A percentile compares a stretch with the other conserved stretches of the same genome.
Evolutionary conservation across 2,329 filamentous ascomycete genomes (phyloP).

Genomic region (Phaeosphaeria sp.): DNA sequence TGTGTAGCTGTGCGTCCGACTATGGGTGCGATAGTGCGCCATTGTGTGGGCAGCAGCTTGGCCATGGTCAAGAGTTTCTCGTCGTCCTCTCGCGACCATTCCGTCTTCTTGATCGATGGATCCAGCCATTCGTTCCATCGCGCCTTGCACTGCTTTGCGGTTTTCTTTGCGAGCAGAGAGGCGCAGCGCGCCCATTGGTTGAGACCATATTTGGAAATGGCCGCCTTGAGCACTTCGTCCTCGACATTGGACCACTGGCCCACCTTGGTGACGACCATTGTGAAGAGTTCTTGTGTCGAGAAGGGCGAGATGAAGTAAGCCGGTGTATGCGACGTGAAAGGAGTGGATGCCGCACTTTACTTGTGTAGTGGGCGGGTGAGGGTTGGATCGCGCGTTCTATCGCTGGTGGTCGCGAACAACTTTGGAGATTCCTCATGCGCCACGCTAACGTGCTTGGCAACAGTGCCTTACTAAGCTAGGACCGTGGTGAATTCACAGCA

Average conservation of each 20-base stretch:
- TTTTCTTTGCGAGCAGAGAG: constrained; percentile 94
- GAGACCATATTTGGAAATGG: constrained; percentile 52
- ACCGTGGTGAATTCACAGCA: constrained; percentile 2
- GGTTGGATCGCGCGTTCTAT: constrained; percentile 12
- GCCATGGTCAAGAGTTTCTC: constrained; percentile 96
- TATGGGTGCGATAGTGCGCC: constrained; percentile 96
- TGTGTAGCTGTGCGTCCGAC: constrained; percentile 96
- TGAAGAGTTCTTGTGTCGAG: constrained; percentile 10
- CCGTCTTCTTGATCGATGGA: constrained; percentile 96
- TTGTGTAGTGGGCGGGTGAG: constrained; percentile 19
- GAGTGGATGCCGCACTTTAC: constrained; percentile 11
- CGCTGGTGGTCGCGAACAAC: constrained; percentile 24
- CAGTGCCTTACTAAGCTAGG: constrained; percentile 1
- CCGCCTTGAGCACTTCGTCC: constrained; percentile 96
- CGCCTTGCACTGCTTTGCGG: constrained; percentile 98
- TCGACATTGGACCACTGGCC: constrained; percentile 64
- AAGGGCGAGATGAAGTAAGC: neutral
- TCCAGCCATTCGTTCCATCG: constrained; percentile 99
- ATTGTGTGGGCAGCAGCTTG: constrained; percentile 99
- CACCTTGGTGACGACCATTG: constrained; percentile 70
- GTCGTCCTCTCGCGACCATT: constrained; percentile 98
- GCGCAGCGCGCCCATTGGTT: constrained; percentile 96
- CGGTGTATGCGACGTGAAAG: constrained; percentile 1
- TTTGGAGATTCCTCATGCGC: constrained; percentile 15
- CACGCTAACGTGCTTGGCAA: constrained; percentile 28